A percentile compares a stretch with the other conserved stretches of the same genome.
Evolutionary conservation across 2,329 filamentous ascomycete species (phyloP).

Genomic region (Apiospora malaysiana): DNA sequence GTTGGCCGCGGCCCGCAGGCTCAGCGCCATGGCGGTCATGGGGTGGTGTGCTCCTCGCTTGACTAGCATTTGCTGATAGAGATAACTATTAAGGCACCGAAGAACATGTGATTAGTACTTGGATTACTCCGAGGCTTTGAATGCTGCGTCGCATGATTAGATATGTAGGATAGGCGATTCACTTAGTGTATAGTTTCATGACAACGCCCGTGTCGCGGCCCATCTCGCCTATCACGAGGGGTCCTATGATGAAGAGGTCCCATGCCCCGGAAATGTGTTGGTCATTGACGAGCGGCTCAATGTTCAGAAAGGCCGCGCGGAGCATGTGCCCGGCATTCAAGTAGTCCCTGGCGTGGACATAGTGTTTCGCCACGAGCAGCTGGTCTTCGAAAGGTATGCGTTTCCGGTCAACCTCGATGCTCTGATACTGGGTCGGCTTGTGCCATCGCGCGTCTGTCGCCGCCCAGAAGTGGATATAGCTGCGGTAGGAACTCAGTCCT

Average conservation of each 20-base stretch:
- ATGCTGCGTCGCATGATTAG: neutral
- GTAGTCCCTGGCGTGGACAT: neutral
- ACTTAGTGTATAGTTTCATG: constrained; percentile 20
- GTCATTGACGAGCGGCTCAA: constrained; percentile 14
- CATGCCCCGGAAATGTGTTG: constrained; percentile 5
- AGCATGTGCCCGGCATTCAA: neutral
- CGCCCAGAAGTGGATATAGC: constrained; percentile 6
- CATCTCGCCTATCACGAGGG: constrained; percentile 6
- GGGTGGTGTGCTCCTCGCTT: neutral
- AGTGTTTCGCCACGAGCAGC: constrained; percentile 4
- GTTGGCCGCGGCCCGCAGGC: neutral
- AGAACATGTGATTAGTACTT: neutral
- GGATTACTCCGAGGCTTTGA: too few species aligned
- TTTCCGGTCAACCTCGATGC: neutral
- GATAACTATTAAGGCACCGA: neutral
- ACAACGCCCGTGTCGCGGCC: neutral
- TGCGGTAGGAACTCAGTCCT: neutral
- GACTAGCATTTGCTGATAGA: neutral
- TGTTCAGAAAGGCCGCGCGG: constrained; percentile 12
- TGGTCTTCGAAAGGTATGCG: constrained; percentile 7
- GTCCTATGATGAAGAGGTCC: neutral
- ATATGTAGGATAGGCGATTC: neutral
- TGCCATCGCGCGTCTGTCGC: constrained; percentile 12
- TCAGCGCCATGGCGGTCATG: neutral
- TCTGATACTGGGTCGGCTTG: constrained; percentile 1